A percentile compares a stretch with the other conserved stretches of the same genome.
These are phyloP conservation scores for Elongisporangium prolatum DNA, from an alignment of 352 stramenopile genomes.

Conservation along the genomic window DNA sequence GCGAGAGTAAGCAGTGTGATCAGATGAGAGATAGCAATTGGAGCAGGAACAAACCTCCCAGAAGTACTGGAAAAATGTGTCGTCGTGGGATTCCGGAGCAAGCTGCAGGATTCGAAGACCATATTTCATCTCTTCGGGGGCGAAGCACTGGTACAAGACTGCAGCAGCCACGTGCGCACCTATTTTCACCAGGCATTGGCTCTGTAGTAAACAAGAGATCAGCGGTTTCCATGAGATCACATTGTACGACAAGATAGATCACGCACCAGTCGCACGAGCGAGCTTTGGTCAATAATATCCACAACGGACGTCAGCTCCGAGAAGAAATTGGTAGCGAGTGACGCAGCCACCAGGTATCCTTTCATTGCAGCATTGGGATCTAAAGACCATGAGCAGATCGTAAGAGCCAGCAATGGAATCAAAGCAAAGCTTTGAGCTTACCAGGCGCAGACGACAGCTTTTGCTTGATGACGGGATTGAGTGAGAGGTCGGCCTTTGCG, in stretches of 20 bases:
- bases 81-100: slow-evolving; percentile 63
- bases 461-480: slow-evolving; percentile 71
- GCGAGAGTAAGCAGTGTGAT: background rate
- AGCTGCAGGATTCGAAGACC: slow-evolving; percentile 73
- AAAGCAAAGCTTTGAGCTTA: slow-evolving; percentile 13
- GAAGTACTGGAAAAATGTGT: slow-evolving; percentile 84
- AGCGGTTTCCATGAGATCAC: slow-evolving; percentile 1
- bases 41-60: slow-evolving; percentile 50
- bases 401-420: slow-evolving; percentile 2
- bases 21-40: background rate
- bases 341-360: slow-evolving; percentile 73
- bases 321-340: slow-evolving; percentile 81
- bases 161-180: slow-evolving; percentile 76
- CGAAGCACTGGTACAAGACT: slow-evolving; percentile 82
- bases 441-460: slow-evolving; percentile 55
- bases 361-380: slow-evolving; percentile 61
- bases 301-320: slow-evolving; percentile 60
- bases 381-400: slow-evolving; percentile 27
- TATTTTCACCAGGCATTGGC: slow-evolving; percentile 78
- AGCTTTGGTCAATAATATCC: slow-evolving; percentile 81
- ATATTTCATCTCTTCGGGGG: slow-evolving; percentile 75
- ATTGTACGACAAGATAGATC: background rate
- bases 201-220: slow-evolving; percentile 29
- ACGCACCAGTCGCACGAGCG: slow-evolving; percentile 74
- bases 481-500: slow-evolving; percentile 53